Evolutionary conservation across 495 filamentous ascomycete genomes (phyloP), one percentile per base, ranked within the genome.

Genomic region (Cairneyella variabilis): DNA sequence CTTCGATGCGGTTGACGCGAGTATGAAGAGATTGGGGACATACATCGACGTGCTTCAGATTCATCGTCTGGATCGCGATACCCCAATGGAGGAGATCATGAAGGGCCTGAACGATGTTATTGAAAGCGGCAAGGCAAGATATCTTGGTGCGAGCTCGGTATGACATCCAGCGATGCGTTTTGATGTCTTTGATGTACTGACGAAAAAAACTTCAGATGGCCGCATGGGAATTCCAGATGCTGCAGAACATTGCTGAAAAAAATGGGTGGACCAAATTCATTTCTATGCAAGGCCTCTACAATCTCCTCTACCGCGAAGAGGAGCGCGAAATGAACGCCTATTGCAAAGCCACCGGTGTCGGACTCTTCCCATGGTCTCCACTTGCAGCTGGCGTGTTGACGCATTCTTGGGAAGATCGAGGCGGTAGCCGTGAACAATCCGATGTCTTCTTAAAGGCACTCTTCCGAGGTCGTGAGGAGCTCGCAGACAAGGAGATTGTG

Each of bases 1-100:
- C 52, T 75, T 88, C 48, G 75, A 80, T 42, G 80, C 82, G 2
- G 76, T 87, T 26, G 70, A 86, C 41, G 75, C 71, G 14, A 78
- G 76, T 49, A 64, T 86, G 14, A 57, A 71, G 42, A 68, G 83
- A 12, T 69, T 88, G 6, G 79, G 72, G 5, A 76, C 77, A 0
- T 87, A 87, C 57, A 74, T 87, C 53, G 84, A 89, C 60, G 67
- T 86, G 18, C 71, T 87, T 21, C 80, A 86, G 60, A 84, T 86
- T 51, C 84, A 89, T 57, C 66, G 82, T 3, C 66, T 75, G 50
- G 82, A 84, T 63, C 60, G 58, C 0, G 67, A 69, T 2, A 76
- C 70, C 0, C 74, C 78, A 0, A 49, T 63, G 6, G 79, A 82
- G 58, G 83, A 86, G 61, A 84, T 78, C 3, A 86, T 89, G 82